These are phyloP conservation scores for Pleurotus ostreatus DNA, from an alignment of 768 basidiomycete genomes.

Conservation along the genomic window DNA sequence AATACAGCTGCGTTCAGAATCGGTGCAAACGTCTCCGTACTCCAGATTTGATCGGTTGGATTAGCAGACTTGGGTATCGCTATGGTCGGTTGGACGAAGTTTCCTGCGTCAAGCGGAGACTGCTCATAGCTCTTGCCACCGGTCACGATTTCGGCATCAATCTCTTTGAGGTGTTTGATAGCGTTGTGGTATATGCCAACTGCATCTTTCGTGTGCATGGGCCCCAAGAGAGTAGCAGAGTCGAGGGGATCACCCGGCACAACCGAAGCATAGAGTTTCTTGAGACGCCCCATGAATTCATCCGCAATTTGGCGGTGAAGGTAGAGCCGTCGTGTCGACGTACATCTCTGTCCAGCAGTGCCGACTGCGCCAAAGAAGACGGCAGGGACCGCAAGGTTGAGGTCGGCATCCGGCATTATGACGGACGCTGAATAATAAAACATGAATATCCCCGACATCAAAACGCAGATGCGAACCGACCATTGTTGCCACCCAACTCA, in stretches of 20 bases:
- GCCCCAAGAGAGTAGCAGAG: slow-evolving; percentile 73
- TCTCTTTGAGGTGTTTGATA: slow-evolving; percentile 53
- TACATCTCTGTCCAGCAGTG: slow-evolving; percentile 74
- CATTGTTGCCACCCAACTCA: slow-evolving; percentile 95
- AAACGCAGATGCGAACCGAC: slow-evolving; percentile 35
- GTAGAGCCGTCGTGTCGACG: slow-evolving; percentile 87
- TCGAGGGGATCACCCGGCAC: slow-evolving; percentile 85
- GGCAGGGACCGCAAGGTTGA: slow-evolving; percentile 82
- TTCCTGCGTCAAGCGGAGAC: slow-evolving; percentile 57
- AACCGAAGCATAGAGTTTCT: slow-evolving; percentile 67
- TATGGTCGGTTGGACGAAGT: slow-evolving; percentile 89
- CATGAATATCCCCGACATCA: slow-evolving; percentile 13
- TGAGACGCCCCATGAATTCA: slow-evolving; percentile 71
- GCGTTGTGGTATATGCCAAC: slow-evolving; percentile 63
- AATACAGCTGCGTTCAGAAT: slow-evolving; percentile 84
- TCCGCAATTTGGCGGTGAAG: slow-evolving; percentile 78
- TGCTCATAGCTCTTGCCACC: slow-evolving; percentile 61
- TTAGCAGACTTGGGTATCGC: slow-evolving; percentile 61
- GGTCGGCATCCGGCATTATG: slow-evolving; percentile 91
- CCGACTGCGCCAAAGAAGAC: slow-evolving; percentile 95
- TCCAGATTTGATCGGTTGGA: slow-evolving; percentile 60
- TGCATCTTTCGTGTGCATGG: slow-evolving; percentile 71
- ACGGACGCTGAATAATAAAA: slow-evolving; percentile 62
- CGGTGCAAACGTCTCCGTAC: slow-evolving; percentile 84
- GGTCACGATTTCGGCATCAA: slow-evolving; percentile 72